Evolutionary conservation across 768 basidiomycete genomes (phyloP).

Genomic region (Heimioporus sp.): DNA sequence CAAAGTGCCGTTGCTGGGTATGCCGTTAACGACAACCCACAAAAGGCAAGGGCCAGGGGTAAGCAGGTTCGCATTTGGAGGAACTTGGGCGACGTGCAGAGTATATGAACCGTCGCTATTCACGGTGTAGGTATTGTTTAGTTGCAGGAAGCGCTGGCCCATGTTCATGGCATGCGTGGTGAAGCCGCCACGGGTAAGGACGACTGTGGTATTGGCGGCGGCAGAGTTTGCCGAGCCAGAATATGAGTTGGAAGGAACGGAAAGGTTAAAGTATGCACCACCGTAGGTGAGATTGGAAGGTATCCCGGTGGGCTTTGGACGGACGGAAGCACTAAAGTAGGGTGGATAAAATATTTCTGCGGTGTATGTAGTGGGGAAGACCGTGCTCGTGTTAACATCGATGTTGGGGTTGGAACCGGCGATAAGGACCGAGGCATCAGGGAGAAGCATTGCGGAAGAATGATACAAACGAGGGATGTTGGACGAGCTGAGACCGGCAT

Average conservation of each 20-base stretch:
- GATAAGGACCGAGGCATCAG: conserved; percentile 82
- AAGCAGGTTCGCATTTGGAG: conserved; percentile 83
- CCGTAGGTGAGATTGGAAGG: conserved; percentile 81
- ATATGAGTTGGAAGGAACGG: conserved; percentile 64
- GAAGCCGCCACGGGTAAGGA: conserved; percentile 79
- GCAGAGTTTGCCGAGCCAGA: conserved; percentile 64
- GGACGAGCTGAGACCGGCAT: conserved; percentile 58
- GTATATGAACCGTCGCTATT: conserved; percentile 71
- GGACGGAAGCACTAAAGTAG: conserved; percentile 70
- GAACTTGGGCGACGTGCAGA: conserved; percentile 79
- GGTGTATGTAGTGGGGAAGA: conserved; percentile 76
- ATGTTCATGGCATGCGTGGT: conserved; percentile 89
- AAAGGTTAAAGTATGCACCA: conserved; percentile 76
- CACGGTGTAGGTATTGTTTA: conserved; percentile 85
- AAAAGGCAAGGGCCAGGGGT: conserved; percentile 87
- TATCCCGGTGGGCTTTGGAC: conserved; percentile 71
- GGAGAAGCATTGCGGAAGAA: conserved; percentile 84
- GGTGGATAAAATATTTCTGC: conserved; percentile 91
- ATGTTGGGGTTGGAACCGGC: conserved; percentile 95
- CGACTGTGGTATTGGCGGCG: conserved; percentile 74
- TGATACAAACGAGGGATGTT: conserved; percentile 86
- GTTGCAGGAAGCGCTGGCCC: conserved; percentile 81
- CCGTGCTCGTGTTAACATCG: conserved; percentile 66
- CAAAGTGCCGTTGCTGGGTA: conserved; percentile 77
- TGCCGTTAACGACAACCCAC: conserved; percentile 80